Conservation (phyloP, 306 rosid species). For the Cicer bijugum region DNA sequence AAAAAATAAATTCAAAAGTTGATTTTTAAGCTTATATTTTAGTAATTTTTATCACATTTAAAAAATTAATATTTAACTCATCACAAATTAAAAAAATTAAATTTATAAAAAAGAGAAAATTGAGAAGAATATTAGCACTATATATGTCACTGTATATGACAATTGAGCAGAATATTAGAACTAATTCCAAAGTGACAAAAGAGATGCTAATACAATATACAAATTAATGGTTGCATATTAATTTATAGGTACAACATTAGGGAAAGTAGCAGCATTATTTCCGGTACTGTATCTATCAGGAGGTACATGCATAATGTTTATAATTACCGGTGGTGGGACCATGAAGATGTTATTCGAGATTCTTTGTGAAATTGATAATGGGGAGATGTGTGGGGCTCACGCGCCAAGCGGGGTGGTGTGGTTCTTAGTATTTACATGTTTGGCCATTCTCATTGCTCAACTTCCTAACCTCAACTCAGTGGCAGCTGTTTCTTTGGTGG, state of each 20-base stretch:
- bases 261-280: constrained; percentile 53
- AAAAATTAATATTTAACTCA: too few relatives aligned
- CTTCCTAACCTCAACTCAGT: constrained; percentile 69
- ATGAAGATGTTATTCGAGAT: constrained; percentile 50
- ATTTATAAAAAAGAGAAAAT: too few relatives aligned
- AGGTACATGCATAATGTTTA: constrained; percentile 49
- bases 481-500: constrained; percentile 56
- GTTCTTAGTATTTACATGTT: constrained; percentile 59
- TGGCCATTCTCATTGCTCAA: constrained; percentile 62
- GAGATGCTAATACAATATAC: background rate
- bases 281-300: constrained; percentile 62
- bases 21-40: too few relatives aligned
- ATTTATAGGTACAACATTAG: constrained; percentile 43
- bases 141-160: too few relatives aligned
- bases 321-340: constrained; percentile 55
- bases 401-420: constrained; percentile 50
- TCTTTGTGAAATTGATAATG: constrained; percentile 40
- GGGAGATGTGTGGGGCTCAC: constrained; percentile 38
- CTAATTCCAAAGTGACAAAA: background rate
- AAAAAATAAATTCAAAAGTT: too few relatives aligned
- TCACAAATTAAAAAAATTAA: too few relatives aligned
- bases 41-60: too few relatives aligned
- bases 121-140: too few relatives aligned
- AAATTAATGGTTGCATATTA: too few relatives aligned
- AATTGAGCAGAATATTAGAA: too few relatives aligned